Evolutionary conservation across 768 basidiomycete genomes (phyloP).

Genomic region (Mycena leptocephala): DNA sequence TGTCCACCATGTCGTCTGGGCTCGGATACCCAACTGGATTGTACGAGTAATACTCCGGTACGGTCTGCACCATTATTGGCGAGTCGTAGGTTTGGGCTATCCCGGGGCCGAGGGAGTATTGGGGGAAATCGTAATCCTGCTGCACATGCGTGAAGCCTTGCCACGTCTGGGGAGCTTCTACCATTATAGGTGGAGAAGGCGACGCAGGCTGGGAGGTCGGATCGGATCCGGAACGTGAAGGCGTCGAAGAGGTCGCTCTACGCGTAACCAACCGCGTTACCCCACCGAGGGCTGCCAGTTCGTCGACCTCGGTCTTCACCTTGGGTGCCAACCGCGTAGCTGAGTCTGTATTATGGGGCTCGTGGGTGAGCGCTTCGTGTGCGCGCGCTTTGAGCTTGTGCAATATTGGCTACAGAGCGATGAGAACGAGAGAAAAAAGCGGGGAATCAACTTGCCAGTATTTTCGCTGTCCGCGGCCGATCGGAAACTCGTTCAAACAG

Average conservation of each 20-base stretch:
- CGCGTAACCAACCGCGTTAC: constrained; percentile 75
- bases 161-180: constrained; percentile 35
- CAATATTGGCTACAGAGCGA: constrained; percentile 68
- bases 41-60: constrained; percentile 43
- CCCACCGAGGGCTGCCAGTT: constrained; percentile 73
- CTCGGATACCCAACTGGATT: constrained; percentile 18
- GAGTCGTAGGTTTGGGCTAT: constrained; percentile 40
- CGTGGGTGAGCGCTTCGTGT: constrained; percentile 55
- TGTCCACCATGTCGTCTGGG: constrained; percentile 27
- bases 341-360: constrained; percentile 40
- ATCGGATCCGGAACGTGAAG: constrained; percentile 61
- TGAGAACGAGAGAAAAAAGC: neutral
- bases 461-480: constrained; percentile 68
- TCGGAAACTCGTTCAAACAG: constrained; percentile 72
- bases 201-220: constrained; percentile 64
- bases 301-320: constrained; percentile 76
- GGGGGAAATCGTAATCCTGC: constrained; percentile 37
- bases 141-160: constrained; percentile 33
- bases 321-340: constrained; percentile 54
- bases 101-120: constrained; percentile 35
- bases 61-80: constrained; percentile 48
- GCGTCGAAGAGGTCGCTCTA: constrained; percentile 61
- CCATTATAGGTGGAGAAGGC: constrained; percentile 51
- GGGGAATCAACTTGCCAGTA: constrained; percentile 64
- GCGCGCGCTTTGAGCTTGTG: constrained; percentile 72